Conservation (phyloP, 2,329 filamentous ascomycete genomes). For the Didymella pinodella region DNA sequence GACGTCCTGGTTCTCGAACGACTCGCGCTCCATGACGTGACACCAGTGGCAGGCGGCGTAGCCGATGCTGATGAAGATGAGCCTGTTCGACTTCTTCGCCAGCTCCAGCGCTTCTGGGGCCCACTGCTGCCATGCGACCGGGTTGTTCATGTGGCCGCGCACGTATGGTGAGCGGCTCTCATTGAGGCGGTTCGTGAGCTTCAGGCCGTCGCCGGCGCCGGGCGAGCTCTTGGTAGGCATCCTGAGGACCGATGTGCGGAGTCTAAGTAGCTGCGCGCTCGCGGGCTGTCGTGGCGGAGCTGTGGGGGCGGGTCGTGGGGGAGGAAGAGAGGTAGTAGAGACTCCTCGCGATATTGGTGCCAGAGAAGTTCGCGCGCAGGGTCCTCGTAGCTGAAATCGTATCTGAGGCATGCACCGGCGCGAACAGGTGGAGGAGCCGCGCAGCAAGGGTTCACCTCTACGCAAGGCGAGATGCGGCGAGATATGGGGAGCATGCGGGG, state of each 20-base stretch:
- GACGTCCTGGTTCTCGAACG: constrained; percentile 83
- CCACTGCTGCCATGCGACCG: constrained; percentile 92
- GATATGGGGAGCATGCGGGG: constrained; percentile 15
- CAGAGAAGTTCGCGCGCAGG: constrained; percentile 28
- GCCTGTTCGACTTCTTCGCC: constrained; percentile 81
- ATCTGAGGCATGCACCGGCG: constrained; percentile 40
- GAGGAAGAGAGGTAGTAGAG: neutral
- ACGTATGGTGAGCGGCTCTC: constrained; percentile 74
- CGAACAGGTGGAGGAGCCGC: constrained; percentile 14
- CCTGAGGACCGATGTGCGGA: constrained; percentile 37
- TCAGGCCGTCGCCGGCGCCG: constrained; percentile 35
- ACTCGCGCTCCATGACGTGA: constrained; percentile 92
- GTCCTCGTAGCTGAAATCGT: constrained; percentile 39
- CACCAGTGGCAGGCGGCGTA: constrained; percentile 94
- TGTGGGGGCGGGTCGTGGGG: constrained; percentile 15
- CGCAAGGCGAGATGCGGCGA: constrained; percentile 20
- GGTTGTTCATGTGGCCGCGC: constrained; percentile 77
- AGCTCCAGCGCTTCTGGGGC: constrained; percentile 77
- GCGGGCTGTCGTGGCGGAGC: constrained; percentile 23
- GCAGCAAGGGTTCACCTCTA: constrained; percentile 7
- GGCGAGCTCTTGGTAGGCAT: constrained; percentile 43
- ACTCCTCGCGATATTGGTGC: too few relatives aligned
- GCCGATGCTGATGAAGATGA: constrained; percentile 93
- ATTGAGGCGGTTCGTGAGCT: constrained; percentile 64
- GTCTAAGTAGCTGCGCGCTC: constrained; percentile 34